Percentiles rank a stretch among this genome's conserved stretches.
phyloP scores from a whole-genome alignment of 805 yeast species.

The Schizosaccharomyces cryophilus region DNA sequence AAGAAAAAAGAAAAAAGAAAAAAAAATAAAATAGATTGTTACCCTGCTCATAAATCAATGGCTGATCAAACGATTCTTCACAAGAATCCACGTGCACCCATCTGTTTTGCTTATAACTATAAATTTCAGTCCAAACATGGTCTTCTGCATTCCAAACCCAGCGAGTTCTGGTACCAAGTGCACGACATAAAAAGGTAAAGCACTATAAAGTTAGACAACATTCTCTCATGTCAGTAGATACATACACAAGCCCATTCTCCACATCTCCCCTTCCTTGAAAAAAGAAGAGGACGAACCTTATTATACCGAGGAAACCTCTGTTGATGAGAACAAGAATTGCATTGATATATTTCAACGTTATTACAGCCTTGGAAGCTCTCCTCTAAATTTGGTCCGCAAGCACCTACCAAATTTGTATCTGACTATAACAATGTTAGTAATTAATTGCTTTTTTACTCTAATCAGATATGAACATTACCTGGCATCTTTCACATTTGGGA shows the following conservation, averaged over 20 bases:
- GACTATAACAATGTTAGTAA: conserved; percentile 14
- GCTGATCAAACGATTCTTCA: background rate
- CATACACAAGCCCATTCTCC: conserved; percentile 72
- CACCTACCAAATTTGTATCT: conserved; percentile 19
- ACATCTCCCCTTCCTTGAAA: conserved; percentile 53
- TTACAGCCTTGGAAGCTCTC: conserved; percentile 30
- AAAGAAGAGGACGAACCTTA: conserved; percentile 34
- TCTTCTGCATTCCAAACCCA: conserved; percentile 79
- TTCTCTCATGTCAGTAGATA: background rate
- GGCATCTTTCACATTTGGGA: conserved; percentile 34
- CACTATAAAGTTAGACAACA: conserved; percentile 15
- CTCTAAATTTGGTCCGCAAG: conserved; percentile 19
- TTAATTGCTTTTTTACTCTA: background rate
- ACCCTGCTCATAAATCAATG: background rate
- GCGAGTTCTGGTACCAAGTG: conserved; percentile 40
- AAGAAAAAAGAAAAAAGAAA: background rate
- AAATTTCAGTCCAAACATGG: conserved; percentile 91
- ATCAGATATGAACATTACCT: background rate
- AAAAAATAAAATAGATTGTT: too few relatives aligned
- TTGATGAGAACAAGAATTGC: conserved; percentile 23
- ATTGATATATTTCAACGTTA: conserved; percentile 37
- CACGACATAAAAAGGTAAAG: conserved; percentile 41
- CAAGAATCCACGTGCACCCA: conserved; percentile 46
- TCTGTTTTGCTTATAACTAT: conserved; percentile 28
- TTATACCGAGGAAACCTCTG: conserved; percentile 58